Base-by-base conservation (phyloP, 208 protist genomes). In the Trypanosoma avium region DNA sequence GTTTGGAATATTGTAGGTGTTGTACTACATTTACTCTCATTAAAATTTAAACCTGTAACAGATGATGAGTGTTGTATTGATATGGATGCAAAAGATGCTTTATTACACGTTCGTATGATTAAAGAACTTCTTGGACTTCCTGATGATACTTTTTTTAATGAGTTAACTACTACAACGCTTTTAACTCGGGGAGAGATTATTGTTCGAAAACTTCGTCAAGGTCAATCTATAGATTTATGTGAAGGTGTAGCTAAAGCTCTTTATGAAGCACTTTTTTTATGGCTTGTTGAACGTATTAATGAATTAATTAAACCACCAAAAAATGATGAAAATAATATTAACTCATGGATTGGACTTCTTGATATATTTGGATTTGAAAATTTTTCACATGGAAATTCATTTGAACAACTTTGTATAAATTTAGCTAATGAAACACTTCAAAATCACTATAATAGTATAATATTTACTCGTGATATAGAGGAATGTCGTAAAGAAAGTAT, bases 341-440 rank as follows among this genome's bases (percentile, higher is more conserved):
- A 15, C 1, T 60, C 17, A 15, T 78, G 57, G 62, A 80, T 87
- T 54, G 79, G 77, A 64, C 67, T 98, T 21, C 73, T 98, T 9
- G 95, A 98, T 76, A 98, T 98, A 56, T 94, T 93, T 48, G 95
- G 95, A 55, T 98, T 98, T 70, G 95, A 98, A 72, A 88, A 86
- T 57, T 97, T 97, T 72, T 70, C 83, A 27, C 19, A 60, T 26
- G 30, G 74, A n/a, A 98, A 98, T 66, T 88, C 74, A 15, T 98
- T 98, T 70, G 97, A 98, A 74, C 97, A 98, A 74, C 75, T 98
- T 12, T 97, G 93, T 70, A 98, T 98, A 67, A 98, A 98, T 74
- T 92, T 93, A 55, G 93, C 95, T 26, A 98, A 98, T 77, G 97
- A 98, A 64, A 87, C 94, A 50, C 61, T 98, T 56, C 96, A 98